These are phyloP conservation scores for Neltuma alba DNA, from an alignment of 306 rosid genomes.

Conservation along the genomic window DNA sequence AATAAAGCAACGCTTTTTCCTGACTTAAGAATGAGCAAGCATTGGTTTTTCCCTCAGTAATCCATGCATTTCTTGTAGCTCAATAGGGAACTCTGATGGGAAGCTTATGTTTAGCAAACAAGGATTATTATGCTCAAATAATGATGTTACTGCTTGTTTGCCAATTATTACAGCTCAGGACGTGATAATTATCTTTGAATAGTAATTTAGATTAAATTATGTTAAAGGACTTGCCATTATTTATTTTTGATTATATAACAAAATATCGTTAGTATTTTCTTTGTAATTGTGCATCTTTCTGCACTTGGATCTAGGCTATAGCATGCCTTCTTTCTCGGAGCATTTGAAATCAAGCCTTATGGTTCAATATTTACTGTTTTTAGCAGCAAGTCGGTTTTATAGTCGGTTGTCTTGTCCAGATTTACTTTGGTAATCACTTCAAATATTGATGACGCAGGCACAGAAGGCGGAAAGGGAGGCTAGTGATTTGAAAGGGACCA, in stretches of 20 bases:
- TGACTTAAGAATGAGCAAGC: not conserved
- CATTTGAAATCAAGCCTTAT: not conserved
- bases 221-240: too few relatives aligned
- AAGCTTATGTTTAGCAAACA: not conserved
- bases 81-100: not conserved
- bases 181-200: too few relatives aligned
- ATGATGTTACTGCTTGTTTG: too few relatives aligned
- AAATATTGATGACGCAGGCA: slow-evolving; percentile 49
- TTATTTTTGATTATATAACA: not conserved
- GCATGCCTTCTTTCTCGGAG: not conserved
- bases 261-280: not conserved
- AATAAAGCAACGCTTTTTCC: not conserved
- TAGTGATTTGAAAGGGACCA: slow-evolving; percentile 72
- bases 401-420: not conserved
- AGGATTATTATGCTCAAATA: too few relatives aligned
- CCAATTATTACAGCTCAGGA: too few relatives aligned
- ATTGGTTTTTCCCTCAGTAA: too few relatives aligned
- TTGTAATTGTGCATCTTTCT: not conserved
- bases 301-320: not conserved
- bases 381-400: not conserved
- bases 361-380: not conserved
- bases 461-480: slow-evolving; percentile 80
- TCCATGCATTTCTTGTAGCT: not conserved
- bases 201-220: too few relatives aligned
- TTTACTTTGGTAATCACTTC: not conserved